phyloP scores from a whole-genome alignment of 208 protist genomes.

The Leishmania braziliensis region DNA sequence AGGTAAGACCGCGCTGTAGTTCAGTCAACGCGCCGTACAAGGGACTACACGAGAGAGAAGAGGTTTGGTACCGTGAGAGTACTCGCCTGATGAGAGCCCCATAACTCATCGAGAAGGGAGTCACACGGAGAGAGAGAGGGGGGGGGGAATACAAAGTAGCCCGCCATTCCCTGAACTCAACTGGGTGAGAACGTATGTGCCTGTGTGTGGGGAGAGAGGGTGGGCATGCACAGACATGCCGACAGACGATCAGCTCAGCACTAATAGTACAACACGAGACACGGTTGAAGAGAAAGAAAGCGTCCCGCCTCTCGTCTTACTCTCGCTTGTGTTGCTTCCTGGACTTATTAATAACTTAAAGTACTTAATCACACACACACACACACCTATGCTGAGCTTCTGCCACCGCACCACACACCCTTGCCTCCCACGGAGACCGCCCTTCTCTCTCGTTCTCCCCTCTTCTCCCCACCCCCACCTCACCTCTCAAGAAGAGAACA shows the following conservation, averaged over 20 bases:
- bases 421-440: neutral
- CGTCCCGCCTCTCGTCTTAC: neutral
- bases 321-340: neutral
- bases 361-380: constrained; percentile 2
- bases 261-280: neutral
- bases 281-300: neutral
- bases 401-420: neutral
- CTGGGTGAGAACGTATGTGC: neutral
- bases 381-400: neutral
- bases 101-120: neutral
- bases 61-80: neutral
- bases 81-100: neutral
- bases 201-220: no score
- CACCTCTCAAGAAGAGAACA: neutral
- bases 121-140: neutral
- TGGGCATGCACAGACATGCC: neutral
- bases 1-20: neutral
- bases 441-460: neutral
- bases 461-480: neutral
- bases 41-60: neutral
- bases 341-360: neutral
- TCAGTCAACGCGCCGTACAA: neutral
- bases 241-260: neutral
- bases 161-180: neutral
- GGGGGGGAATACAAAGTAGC: neutral